These are phyloP conservation scores for Mycena olivaceomarginata DNA, from an alignment of 768 basidiomycete genomes.

Conservation along the genomic window DNA sequence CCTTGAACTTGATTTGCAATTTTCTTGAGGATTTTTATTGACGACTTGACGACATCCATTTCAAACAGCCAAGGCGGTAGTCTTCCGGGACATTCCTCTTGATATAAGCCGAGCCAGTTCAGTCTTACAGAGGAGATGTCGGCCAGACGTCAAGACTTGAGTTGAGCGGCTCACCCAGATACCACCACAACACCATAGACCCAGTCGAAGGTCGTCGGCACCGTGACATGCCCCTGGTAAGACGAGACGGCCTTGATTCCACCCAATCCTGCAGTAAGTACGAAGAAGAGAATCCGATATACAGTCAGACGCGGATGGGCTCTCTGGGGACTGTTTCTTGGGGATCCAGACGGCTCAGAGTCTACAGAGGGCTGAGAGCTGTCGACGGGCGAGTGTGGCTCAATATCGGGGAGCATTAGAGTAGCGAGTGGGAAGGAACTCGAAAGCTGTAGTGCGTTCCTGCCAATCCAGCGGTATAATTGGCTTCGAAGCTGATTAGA, in stretches of 20 bases:
- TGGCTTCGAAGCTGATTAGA: no score
- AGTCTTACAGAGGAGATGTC: background rate
- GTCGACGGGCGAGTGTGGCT: no score
- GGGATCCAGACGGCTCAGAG: no score
- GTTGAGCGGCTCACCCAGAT: background rate
- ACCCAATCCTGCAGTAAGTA: background rate
- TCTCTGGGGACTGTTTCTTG: background rate
- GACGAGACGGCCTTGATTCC: background rate
- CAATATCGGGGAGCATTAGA: no score
- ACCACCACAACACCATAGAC: background rate
- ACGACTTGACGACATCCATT: background rate
- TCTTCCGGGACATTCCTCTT: background rate
- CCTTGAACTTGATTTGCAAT: background rate
- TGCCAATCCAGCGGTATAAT: no score
- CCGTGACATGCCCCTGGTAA: background rate
- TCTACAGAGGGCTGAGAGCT: no score
- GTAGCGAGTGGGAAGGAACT: no score
- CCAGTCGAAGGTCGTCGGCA: background rate
- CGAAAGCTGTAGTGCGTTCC: no score
- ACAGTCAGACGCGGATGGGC: background rate
- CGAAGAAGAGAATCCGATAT: background rate
- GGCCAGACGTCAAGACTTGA: background rate
- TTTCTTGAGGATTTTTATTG: background rate
- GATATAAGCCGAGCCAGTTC: background rate
- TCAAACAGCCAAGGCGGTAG: background rate